phyloP scores from a whole-genome alignment of 148 eudicot genomes.

The Rhododendron williamsianum region DNA sequence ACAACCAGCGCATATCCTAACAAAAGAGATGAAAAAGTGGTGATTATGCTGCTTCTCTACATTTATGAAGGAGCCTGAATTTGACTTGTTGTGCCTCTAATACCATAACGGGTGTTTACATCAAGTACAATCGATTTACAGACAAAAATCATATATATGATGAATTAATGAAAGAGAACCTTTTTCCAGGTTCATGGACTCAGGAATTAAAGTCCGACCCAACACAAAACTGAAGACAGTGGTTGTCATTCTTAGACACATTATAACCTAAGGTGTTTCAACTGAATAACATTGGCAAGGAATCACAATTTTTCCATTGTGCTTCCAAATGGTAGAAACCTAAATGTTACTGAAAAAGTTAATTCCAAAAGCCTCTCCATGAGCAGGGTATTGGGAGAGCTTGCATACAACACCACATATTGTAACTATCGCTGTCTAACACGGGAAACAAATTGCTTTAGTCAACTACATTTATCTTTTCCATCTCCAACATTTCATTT shows the following conservation, averaged over 20 bases:
- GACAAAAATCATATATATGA: not conserved
- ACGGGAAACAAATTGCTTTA: not conserved
- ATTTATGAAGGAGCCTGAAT: not conserved
- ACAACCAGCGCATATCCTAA: constrained; percentile 80
- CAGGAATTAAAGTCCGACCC: not conserved
- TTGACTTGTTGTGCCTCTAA: not conserved
- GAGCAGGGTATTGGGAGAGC: not conserved
- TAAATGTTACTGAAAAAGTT: not conserved
- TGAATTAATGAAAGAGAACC: not conserved
- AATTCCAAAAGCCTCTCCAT: not conserved
- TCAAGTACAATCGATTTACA: not conserved
- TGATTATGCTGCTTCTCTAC: not conserved
- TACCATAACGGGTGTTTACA: not conserved
- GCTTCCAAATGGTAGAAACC: not conserved
- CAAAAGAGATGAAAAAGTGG: not conserved
- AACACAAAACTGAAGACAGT: not conserved
- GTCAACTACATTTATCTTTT: not conserved
- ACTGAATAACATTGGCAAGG: not conserved
- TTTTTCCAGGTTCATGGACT: not conserved
- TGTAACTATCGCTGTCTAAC: not conserved
- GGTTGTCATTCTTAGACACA: not conserved
- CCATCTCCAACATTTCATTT: not conserved
- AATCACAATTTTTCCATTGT: not conserved
- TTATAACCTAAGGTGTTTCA: not conserved
- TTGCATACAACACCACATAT: not conserved